phyloP scores from a whole-genome alignment of 306 rosid species.

The Hippophae tibetana region DNA sequence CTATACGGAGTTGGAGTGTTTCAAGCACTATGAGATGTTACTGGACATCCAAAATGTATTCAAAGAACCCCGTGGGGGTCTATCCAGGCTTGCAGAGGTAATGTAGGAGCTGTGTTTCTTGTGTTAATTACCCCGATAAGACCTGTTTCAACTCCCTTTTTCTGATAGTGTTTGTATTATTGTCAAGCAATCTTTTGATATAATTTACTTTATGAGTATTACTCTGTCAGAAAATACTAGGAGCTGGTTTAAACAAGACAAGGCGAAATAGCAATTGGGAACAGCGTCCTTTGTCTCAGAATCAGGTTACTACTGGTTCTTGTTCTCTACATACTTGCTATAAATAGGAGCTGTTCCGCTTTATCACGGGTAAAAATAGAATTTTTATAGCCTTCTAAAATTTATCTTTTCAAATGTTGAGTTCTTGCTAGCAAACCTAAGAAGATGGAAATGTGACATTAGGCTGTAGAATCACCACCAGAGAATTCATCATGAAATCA shows the following conservation, averaged over 20 bases:
- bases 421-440: not conserved
- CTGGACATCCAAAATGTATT: slow-evolving; percentile 74
- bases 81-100: slow-evolving; percentile 83
- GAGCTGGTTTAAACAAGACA: slow-evolving; percentile 86
- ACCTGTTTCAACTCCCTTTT: slow-evolving; percentile 6
- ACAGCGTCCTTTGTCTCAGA: slow-evolving; percentile 67
- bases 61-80: slow-evolving; percentile 74
- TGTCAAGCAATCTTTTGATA: slow-evolving; percentile 9
- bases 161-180: slow-evolving; percentile 7
- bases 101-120: not conserved
- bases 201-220: slow-evolving; percentile 14
- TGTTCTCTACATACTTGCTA: not conserved
- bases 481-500: not conserved
- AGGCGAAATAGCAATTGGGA: slow-evolving; percentile 95
- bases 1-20: slow-evolving; percentile 64
- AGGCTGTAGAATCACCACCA: not conserved
- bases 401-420: not conserved
- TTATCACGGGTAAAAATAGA: not conserved
- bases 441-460: not conserved
- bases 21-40: slow-evolving; percentile 70
- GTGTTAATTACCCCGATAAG: not conserved
- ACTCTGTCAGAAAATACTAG: slow-evolving; percentile 63
- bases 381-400: not conserved
- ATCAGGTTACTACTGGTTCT: slow-evolving; percentile 49
- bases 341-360: not conserved